These are phyloP conservation scores for Ophiostoma australiae DNA, from an alignment of 2,329 filamentous ascomycete genomes.

Conservation along the genomic window DNA sequence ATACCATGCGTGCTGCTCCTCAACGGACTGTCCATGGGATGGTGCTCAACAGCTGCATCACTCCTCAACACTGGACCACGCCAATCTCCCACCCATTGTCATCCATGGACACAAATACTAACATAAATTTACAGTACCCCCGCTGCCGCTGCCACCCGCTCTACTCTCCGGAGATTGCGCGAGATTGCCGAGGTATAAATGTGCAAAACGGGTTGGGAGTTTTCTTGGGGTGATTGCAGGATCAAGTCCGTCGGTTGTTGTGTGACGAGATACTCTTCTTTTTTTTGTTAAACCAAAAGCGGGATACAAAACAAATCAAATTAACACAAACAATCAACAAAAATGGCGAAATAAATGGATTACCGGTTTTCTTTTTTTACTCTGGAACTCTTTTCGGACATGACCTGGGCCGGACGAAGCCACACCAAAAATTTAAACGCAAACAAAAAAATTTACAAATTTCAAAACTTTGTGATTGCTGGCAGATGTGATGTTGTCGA, in stretches of 20 bases:
- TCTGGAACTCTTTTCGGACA: conserved; percentile 9
- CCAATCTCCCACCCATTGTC: too few relatives aligned
- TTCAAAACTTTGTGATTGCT: conserved; percentile 9
- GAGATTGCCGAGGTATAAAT: conserved; percentile 92
- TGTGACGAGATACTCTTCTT: conserved; percentile 13
- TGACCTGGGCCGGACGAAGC: conserved; percentile 14
- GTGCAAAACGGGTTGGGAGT: conserved; percentile 13
- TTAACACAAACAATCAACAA: conserved; percentile 14
- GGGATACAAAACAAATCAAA: conserved; percentile 14
- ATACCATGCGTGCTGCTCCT: too few relatives aligned
- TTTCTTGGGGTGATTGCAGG: conserved; percentile 12
- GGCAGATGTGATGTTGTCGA: neutral
- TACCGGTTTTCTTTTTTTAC: conserved; percentile 14
- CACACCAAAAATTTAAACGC: conserved; percentile 12
- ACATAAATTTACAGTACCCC: conserved; percentile 60
- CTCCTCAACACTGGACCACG: neutral
- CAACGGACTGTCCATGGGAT: neutral
- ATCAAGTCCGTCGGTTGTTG: conserved; percentile 14
- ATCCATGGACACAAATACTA: conserved; percentile 12
- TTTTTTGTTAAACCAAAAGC: conserved; percentile 13
- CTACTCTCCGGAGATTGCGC: conserved; percentile 92
- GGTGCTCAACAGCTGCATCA: neutral
- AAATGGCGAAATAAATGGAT: conserved; percentile 17
- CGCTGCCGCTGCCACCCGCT: conserved; percentile 88
- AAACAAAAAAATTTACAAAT: conserved; percentile 17